Evolutionary conservation across 768 basidiomycete genomes (phyloP).

Genomic region (Termitomyces sp.): DNA sequence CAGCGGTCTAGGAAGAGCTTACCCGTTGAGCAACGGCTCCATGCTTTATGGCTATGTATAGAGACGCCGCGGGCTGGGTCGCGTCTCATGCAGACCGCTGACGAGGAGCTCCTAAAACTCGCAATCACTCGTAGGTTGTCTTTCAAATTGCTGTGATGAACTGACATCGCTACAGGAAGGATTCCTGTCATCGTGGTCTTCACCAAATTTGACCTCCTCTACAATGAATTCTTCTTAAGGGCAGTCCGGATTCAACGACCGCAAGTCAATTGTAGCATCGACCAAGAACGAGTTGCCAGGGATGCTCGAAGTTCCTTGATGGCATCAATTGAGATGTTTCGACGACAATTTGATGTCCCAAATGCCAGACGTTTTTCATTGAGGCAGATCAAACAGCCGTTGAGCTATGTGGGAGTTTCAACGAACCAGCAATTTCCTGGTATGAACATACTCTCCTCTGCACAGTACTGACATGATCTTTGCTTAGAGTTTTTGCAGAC

Average conservation of each 20-base stretch:
- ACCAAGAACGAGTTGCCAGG: background rate
- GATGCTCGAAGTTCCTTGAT: background rate
- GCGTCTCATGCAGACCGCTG: background rate
- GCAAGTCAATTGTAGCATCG: background rate
- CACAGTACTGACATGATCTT: no score
- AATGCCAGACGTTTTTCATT: background rate
- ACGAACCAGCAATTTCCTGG: background rate
- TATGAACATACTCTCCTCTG: background rate
- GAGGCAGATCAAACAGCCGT: background rate
- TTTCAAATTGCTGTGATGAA: background rate
- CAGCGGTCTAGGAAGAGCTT: background rate
- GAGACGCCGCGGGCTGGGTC: background rate
- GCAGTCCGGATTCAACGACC: no score
- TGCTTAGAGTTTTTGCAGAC: background rate
- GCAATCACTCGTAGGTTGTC: background rate
- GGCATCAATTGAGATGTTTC: background rate
- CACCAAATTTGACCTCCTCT: background rate
- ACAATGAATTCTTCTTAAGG: background rate
- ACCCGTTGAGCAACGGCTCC: background rate
- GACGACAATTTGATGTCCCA: background rate
- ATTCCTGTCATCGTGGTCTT: background rate
- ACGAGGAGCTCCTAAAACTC: background rate
- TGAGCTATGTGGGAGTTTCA: background rate
- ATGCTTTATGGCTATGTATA: slow-evolving; percentile 1
- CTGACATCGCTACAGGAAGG: background rate